Evolutionary conservation across 441 rosid species (phyloP).

Genomic region (Brassica hybrid): DNA sequence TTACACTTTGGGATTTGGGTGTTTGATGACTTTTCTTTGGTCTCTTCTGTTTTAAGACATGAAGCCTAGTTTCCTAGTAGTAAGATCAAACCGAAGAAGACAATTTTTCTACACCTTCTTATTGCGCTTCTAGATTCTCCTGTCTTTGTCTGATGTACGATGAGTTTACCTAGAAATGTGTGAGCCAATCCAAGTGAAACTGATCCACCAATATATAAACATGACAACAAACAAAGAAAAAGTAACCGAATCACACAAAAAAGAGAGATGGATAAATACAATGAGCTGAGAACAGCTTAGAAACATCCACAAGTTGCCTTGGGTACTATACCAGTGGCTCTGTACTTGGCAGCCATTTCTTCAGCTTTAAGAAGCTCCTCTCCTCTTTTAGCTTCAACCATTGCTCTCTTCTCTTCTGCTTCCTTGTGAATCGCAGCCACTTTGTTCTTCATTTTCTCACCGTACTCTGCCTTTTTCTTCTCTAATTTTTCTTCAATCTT

Average conservation of each 20-base stretch:
- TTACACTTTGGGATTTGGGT: conserved; percentile 16
- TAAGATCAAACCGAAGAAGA: conserved; percentile 19
- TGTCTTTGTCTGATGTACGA: neutral
- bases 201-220: conserved; percentile 23
- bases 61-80: neutral
- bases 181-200: conserved; percentile 8
- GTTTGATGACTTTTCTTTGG: conserved; percentile 14
- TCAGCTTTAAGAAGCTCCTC: conserved; percentile 87
- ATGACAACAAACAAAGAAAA: conserved; percentile 1
- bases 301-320: conserved; percentile 81
- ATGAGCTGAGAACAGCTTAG: conserved; percentile 38
- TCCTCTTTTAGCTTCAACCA: conserved; percentile 71
- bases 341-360: conserved; percentile 78
- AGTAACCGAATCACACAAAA: neutral
- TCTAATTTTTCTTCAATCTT: conserved; percentile 61
- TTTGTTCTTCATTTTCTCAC: conserved; percentile 80
- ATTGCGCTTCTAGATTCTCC: neutral
- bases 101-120: neutral
- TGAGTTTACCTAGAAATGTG: neutral
- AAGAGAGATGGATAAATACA: neutral
- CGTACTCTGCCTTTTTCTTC: conserved; percentile 78
- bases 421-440: conserved; percentile 64
- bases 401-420: conserved; percentile 86
- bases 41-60: neutral
- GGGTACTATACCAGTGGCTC: conserved; percentile 75